Conservation (phyloP, 768 basidiomycete species). For the Plicaturopsis crispa region DNA sequence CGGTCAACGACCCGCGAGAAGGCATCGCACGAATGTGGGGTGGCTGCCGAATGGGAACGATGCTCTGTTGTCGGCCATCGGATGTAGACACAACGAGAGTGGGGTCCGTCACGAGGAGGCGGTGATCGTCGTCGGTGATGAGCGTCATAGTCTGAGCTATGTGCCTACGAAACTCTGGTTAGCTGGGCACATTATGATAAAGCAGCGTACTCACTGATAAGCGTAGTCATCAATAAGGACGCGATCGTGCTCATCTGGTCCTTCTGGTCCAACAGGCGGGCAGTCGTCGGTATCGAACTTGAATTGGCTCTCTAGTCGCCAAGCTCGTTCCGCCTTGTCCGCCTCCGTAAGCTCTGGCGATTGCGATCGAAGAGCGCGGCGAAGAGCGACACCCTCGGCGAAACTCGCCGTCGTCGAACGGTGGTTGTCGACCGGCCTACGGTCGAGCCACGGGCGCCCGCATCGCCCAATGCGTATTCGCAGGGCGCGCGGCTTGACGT, state of each 20-base stretch:
- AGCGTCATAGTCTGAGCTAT: conserved; percentile 49
- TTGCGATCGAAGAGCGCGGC: too few species aligned
- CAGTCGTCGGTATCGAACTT: conserved; percentile 60
- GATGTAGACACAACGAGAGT: conserved; percentile 31
- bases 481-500: conserved; percentile 34
- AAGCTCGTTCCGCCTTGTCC: conserved; percentile 31
- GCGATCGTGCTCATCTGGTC: conserved; percentile 62
- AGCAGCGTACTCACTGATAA: conserved; percentile 28
- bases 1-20: not conserved
- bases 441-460: conserved; percentile 71
- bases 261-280: conserved; percentile 46
- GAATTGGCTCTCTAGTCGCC: conserved; percentile 53
- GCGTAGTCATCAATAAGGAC: conserved; percentile 67
- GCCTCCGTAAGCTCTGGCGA: conserved; percentile 7
- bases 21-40: conserved; percentile 17
- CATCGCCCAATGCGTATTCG: conserved; percentile 80
- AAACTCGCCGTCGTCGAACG: too few species aligned
- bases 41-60: conserved; percentile 40
- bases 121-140: conserved; percentile 46
- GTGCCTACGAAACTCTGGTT: conserved; percentile 28
- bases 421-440: too few species aligned
- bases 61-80: conserved; percentile 44
- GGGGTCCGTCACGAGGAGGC: conserved; percentile 42
- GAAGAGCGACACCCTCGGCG: too few species aligned
- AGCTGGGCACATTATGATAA: conserved; percentile 1